Base-by-base conservation (phyloP, 2,329 filamentous ascomycete genomes). In the Alternaria tenuissima region DNA sequence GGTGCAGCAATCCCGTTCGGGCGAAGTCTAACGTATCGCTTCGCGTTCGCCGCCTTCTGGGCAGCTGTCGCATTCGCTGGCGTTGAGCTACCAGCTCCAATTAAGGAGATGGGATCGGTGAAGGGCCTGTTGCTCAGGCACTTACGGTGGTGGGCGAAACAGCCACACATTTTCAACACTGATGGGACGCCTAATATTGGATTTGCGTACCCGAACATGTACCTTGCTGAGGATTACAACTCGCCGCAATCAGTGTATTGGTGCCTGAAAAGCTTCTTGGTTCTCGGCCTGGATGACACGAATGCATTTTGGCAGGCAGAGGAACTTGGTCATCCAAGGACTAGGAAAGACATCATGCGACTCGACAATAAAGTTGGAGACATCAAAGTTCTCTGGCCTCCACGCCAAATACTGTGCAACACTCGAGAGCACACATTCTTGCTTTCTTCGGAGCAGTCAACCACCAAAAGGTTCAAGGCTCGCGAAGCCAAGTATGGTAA, bases 171-270 rank as follows among this genome's bases (percentile, higher is more conserved):
- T 1, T 86, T 86, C 69, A 75, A 82, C 49, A 39, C 76, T 0
- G 84, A 86, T 55, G 83, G 83, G 0, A 84, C 82, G 0, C 48
- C 86, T 20, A 85, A 80, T 2, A 83, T 86, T 30, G 84, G 79
- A 7, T 82, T 78, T 52, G 65, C 74, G 3, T 81, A 79, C 38
- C 78, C 78, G 9, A 86, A 86, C 62, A 85, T 85, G 81, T 86
- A 82, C 64, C 80, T 87, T 79, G 76, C 77, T 32, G 85, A 87
- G 66, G 82, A 85, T 62, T 87, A 87, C 69, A 87, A 87, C 65
- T 86, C 84, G 1, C 84, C 85, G 0, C 85, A 87, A 62, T 86
- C 84, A 0, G 76, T 80, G 0, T 87, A 86, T 65, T 87, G 85
- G 85, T 81, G 79, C 8, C 71, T 86, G 20, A 87, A 86, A 58